Evolutionary conservation across 192 early-diverging fungal genomes (phyloP).

Genomic region (Dissophora ornata): DNA sequence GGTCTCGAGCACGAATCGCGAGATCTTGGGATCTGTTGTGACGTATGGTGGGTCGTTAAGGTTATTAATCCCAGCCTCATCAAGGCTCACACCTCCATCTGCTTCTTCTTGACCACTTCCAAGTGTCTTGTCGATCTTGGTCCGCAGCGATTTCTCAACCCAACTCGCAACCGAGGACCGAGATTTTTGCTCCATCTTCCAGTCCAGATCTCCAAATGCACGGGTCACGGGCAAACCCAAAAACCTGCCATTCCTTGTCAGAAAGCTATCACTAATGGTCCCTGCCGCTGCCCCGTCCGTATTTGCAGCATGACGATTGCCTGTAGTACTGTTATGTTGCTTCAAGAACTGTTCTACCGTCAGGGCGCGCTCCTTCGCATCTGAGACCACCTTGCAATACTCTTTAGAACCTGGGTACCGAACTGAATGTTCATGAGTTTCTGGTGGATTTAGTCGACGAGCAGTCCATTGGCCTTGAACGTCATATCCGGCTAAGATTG

Average conservation of each 20-base stretch:
- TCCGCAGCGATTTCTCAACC: constrained; percentile 32
- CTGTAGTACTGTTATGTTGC: constrained; percentile 4
- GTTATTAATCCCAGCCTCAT: constrained; percentile 30
- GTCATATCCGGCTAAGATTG: constrained; percentile 38
- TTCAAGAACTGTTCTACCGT: constrained; percentile 43
- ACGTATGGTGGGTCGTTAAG: constrained; percentile 43
- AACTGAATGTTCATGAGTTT: constrained; percentile 47
- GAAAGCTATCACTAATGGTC: constrained; percentile 15
- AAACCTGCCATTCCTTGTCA: constrained; percentile 37
- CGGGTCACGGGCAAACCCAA: constrained; percentile 41
- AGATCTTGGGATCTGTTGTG: constrained; percentile 23
- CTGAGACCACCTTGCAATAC: constrained; percentile 31
- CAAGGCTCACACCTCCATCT: background rate
- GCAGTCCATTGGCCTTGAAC: constrained; percentile 30
- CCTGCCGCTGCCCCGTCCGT: background rate
- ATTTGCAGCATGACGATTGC: background rate
- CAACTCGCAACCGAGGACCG: constrained; percentile 23
- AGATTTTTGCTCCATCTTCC: constrained; percentile 44
- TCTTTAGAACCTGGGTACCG: constrained; percentile 41
- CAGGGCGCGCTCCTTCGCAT: constrained; percentile 37
- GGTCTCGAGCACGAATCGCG: constrained; percentile 35
- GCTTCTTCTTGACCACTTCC: constrained; percentile 7
- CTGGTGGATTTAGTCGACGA: constrained; percentile 36
- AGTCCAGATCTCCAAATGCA: constrained; percentile 46
- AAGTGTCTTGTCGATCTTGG: constrained; percentile 28